phyloP scores from a whole-genome alignment of 75 land plant species.

The Isoetes taiwanensis region DNA sequence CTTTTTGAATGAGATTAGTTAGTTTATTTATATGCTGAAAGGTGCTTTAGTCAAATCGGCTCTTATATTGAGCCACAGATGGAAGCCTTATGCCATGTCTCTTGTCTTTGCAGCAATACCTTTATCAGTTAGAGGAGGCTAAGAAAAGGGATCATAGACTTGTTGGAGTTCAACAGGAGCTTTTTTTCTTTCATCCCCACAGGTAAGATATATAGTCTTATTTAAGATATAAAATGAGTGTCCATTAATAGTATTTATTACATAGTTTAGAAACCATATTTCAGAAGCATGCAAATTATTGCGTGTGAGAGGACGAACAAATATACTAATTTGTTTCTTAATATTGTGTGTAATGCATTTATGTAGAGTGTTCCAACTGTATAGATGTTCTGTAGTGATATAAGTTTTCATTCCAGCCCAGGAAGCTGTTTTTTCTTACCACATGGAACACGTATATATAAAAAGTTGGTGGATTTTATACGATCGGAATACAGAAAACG shows the following conservation, averaged over 20 bases:
- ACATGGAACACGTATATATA: slow-evolving; percentile 77
- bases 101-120: slow-evolving; percentile 46
- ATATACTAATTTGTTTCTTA: not conserved
- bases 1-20: no score
- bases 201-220: slow-evolving; percentile 34
- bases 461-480: slow-evolving; percentile 80
- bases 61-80: no score
- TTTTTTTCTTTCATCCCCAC: slow-evolving; percentile 96
- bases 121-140: slow-evolving; percentile 66
- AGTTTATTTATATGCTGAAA: no score
- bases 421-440: slow-evolving; percentile 98
- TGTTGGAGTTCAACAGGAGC: slow-evolving; percentile 74
- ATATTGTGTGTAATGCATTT: not conserved
- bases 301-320: not conserved
- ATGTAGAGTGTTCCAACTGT: not conserved
- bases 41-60: no score
- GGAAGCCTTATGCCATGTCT: no score
- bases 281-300: not conserved
- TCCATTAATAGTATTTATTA: not conserved
- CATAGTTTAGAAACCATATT: not conserved
- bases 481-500: slow-evolving; percentile 59
- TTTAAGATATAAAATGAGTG: not conserved
- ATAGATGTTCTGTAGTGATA: not conserved
- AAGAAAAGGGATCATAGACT: slow-evolving; percentile 89
- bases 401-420: slow-evolving; percentile 44